Conservation (phyloP, 805 yeast species). For the Tetrapisispora phaffii region DNA sequence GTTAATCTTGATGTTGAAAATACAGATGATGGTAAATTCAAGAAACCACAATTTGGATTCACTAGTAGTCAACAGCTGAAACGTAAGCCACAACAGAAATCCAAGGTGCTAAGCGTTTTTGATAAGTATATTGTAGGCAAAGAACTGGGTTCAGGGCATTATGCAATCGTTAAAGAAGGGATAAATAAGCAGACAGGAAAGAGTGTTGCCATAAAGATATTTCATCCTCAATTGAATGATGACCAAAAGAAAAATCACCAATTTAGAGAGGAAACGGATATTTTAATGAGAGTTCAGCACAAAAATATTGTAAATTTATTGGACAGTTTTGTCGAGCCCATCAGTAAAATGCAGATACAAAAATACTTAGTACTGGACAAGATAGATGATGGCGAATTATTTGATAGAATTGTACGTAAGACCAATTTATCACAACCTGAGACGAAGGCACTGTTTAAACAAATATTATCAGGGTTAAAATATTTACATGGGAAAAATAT, state of each 20-base stretch:
- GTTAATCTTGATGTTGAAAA: background rate
- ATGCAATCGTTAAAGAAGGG: slow-evolving; percentile 72
- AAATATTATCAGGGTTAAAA: slow-evolving; percentile 53
- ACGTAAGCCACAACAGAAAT: slow-evolving; percentile 6
- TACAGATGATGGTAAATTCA: slow-evolving; percentile 14
- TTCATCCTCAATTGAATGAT: slow-evolving; percentile 44
- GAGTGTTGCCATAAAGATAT: slow-evolving; percentile 63
- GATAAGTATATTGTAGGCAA: slow-evolving; percentile 44
- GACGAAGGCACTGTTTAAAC: slow-evolving; percentile 52
- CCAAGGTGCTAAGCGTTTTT: slow-evolving; percentile 36
- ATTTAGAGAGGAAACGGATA: slow-evolving; percentile 57
- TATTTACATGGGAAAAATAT: slow-evolving; percentile 60
- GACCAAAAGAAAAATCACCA: slow-evolving; percentile 33
- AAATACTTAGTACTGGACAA: slow-evolving; percentile 61
- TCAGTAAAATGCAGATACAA: slow-evolving; percentile 34
- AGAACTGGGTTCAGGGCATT: slow-evolving; percentile 67
- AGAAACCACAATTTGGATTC: slow-evolving; percentile 20
- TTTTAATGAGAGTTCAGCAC: slow-evolving; percentile 55
- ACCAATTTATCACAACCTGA: slow-evolving; percentile 53
- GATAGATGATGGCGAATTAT: slow-evolving; percentile 65
- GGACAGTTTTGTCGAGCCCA: slow-evolving; percentile 48
- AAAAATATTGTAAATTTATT: slow-evolving; percentile 60
- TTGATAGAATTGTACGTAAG: slow-evolving; percentile 60
- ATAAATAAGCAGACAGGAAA: slow-evolving; percentile 46
- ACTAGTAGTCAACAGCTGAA: slow-evolving; percentile 17